A percentile compares a stretch with the other conserved stretches of the same genome.
Conservation (phyloP, 148 eudicot genomes). For the Tetragonia tetragonoides region DNA sequence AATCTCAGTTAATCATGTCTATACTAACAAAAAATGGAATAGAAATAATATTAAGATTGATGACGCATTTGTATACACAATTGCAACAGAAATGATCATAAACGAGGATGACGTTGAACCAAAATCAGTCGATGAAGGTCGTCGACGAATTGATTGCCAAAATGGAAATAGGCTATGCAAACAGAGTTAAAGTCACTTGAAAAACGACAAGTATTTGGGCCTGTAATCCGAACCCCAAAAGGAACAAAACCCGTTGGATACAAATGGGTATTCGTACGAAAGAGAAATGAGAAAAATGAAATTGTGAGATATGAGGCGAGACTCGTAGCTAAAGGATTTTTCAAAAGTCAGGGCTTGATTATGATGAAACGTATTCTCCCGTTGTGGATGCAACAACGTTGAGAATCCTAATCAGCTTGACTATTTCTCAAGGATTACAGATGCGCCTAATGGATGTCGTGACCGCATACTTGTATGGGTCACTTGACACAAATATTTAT, state of each 20-base stretch:
- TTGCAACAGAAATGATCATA: background rate
- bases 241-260: too few relatives aligned
- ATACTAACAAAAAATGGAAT: background rate
- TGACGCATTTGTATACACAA: background rate
- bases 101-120: background rate
- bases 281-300: background rate
- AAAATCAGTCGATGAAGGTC: background rate
- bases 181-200: background rate
- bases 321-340: slow-evolving; percentile 9
- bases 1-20: slow-evolving; percentile 11
- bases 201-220: background rate
- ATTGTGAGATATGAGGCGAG: slow-evolving; percentile 12
- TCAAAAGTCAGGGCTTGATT: background rate
- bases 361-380: background rate
- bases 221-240: background rate
- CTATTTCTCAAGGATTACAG: background rate
- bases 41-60: background rate
- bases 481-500: background rate
- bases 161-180: slow-evolving; percentile 2
- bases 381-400: background rate
- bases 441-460: slow-evolving; percentile 14
- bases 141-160: background rate
- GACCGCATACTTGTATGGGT: slow-evolving; percentile 1
- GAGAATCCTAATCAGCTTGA: background rate
- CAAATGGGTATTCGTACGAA: too few relatives aligned